Evolutionary conservation across 495 filamentous ascomycete genomes (phyloP).

Genomic region (Xylaria telfairii): DNA sequence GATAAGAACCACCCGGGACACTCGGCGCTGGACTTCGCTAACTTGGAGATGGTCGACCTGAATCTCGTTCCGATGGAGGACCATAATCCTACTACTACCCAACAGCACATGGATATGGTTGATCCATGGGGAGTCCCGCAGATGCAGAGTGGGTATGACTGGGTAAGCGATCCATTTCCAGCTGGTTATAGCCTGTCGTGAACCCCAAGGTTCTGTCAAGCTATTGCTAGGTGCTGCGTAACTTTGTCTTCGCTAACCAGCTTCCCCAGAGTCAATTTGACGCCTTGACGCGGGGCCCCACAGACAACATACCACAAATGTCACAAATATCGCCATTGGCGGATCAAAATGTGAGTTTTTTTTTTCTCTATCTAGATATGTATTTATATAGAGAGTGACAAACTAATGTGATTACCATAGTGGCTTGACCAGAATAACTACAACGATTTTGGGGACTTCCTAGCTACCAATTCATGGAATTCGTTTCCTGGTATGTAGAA

Average conservation of each 20-base stretch:
- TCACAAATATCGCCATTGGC: slow-evolving; percentile 18
- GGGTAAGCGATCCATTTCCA: slow-evolving; percentile 33
- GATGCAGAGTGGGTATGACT: slow-evolving; percentile 35
- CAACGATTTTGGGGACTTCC: slow-evolving; percentile 20
- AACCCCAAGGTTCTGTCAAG: neutral
- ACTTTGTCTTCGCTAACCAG: slow-evolving; percentile 22
- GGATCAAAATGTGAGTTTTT: slow-evolving; percentile 24
- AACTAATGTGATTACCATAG: slow-evolving; percentile 11
- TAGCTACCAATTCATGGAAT: slow-evolving; percentile 24
- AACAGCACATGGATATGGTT: slow-evolving; percentile 10
- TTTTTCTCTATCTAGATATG: neutral
- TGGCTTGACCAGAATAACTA: slow-evolving; percentile 24
- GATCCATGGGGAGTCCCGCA: slow-evolving; percentile 30
- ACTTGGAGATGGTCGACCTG: slow-evolving; percentile 22
- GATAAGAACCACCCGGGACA: slow-evolving; percentile 11
- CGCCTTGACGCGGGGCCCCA: slow-evolving; percentile 30
- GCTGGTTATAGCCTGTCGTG: neutral
- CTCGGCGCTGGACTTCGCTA: slow-evolving; percentile 18
- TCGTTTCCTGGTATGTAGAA: slow-evolving; percentile 14
- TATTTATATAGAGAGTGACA: neutral
- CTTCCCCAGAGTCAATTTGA: slow-evolving; percentile 37
- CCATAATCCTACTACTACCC: neutral
- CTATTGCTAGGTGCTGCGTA: neutral
- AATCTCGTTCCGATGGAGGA: slow-evolving; percentile 13
- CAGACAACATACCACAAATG: slow-evolving; percentile 20